Evolutionary conservation across 1,139 yeast species (phyloP), one percentile per base, ranked within the genome.

Genomic region (Taiozyma onychis): DNA sequence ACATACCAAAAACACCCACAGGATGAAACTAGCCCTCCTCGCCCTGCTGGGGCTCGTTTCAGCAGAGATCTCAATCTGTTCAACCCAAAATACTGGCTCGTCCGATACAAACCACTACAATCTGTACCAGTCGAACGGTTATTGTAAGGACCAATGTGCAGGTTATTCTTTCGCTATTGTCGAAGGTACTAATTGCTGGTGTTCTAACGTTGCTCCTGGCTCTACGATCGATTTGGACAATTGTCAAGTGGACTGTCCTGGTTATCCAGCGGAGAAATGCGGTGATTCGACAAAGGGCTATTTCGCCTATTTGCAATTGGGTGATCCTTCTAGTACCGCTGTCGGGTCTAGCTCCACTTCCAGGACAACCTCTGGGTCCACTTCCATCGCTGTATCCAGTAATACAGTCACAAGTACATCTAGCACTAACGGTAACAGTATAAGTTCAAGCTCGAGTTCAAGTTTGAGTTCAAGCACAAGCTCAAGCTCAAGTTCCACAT

Each of bases 201-300:
- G 72, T 46, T 61, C 71, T 0, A 59, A 68, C 47, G 44, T 49
- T 3, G 48, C 59, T 3, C 72, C 72, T 2, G 41, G 43, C 1
- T 45, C 45, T 6, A 55, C 64, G 0, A 53, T 53, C 1, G 48
- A 47, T 10, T 24, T 58, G 6, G 41, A 49, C 4, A 48, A 57
- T 10, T 61, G 65, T 44, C 47, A 51, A 27, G 59, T 51, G 10
- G 44, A 47, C 16, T 68, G 72, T 56, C 68, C 71, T 2, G 83
- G 83, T 0, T 78, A 62, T 56, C 71, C 72, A 0, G 47, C 51
- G 11, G 82, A 78, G 55, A 54, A 57, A 41, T 78, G 83, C 56
- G 83, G 81, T 6, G 59, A 54, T 13, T 55, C 69, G 14, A 70
- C 69, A 3, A 7, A 39, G 10, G 43, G 43, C 13, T 39, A 22